These are phyloP conservation scores for Phaeosphaeria sp. DNA, from an alignment of 2,329 filamentous ascomycete genomes.

Conservation along the genomic window DNA sequence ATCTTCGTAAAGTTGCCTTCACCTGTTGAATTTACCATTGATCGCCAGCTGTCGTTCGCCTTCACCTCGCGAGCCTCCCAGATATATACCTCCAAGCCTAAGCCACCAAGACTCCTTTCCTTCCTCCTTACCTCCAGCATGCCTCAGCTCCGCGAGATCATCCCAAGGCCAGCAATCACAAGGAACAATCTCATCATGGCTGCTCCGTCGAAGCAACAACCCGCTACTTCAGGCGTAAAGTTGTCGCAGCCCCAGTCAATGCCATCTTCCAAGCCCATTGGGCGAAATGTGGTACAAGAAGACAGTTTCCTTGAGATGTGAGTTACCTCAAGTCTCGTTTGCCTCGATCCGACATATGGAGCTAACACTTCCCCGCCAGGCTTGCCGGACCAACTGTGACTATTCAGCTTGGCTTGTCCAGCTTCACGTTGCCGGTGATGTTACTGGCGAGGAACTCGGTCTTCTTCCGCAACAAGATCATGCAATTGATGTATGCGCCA, in stretches of 20 bases:
- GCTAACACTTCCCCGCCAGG: constrained; percentile 1
- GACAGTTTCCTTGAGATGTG: not conserved
- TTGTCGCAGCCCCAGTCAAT: not conserved
- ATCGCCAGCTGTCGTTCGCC: not conserved
- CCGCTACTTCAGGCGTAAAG: not conserved
- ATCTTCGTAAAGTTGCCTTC: not conserved
- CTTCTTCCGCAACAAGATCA: constrained; percentile 12
- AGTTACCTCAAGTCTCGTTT: not conserved
- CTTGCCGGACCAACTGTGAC: constrained; percentile 13
- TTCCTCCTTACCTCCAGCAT: not conserved
- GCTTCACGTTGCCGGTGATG: constrained; percentile 13
- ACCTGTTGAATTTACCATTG: not conserved
- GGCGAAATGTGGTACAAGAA: not conserved
- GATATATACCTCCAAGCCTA: not conserved
- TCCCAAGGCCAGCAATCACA: not conserved
- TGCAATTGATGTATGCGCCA: not conserved
- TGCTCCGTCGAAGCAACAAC: not conserved
- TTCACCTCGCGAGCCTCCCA: not conserved
- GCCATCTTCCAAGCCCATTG: not conserved
- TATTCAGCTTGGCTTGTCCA: not conserved
- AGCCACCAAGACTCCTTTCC: not conserved
- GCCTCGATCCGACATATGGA: not conserved
- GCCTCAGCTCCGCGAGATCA: not conserved
- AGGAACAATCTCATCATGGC: not conserved
- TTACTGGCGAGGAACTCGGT: constrained; percentile 15